Conservation (phyloP, 176 grass and related monocot genomes). For the Calamus simplicifolius region DNA sequence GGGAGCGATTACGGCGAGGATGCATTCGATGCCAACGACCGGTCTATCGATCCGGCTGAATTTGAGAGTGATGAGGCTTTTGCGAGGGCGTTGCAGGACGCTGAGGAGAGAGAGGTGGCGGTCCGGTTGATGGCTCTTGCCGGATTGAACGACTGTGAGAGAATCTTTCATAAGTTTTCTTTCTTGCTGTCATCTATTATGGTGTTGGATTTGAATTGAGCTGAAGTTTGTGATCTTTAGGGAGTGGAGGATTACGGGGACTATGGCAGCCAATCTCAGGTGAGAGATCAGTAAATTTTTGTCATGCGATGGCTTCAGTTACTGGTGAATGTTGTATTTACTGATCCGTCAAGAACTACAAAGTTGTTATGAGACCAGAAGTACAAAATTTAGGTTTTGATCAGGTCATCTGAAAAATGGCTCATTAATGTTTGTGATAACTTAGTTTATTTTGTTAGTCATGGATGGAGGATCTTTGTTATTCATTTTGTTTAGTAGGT, state of each 20-base stretch:
- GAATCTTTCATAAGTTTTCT: not conserved
- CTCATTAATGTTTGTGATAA: too few species aligned
- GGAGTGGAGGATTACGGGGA: slow-evolving; percentile 76
- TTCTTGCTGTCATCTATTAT: slow-evolving; percentile 1
- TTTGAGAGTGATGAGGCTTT: slow-evolving; percentile 78
- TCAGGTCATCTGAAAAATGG: too few species aligned
- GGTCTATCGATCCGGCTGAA: slow-evolving; percentile 44
- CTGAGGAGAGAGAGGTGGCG: slow-evolving; percentile 78
- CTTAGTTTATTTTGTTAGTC: too few species aligned
- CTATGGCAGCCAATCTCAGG: slow-evolving; percentile 51
- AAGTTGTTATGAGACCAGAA: too few species aligned
- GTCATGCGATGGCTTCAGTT: not conserved
- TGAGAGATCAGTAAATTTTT: slow-evolving; percentile 15
- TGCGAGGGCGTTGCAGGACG: slow-evolving; percentile 79
- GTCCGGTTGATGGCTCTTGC: slow-evolving; percentile 72
- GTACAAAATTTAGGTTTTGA: too few species aligned
- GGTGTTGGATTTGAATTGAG: slow-evolving; percentile 12
- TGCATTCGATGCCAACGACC: slow-evolving; percentile 41
- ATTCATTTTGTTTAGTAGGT: too few species aligned
- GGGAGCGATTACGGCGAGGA: slow-evolving; percentile 75
- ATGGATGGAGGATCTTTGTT: too few species aligned
- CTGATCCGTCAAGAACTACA: too few species aligned
- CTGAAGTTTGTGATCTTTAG: slow-evolving; percentile 28
- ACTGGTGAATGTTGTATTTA: not conserved
- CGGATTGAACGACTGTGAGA: slow-evolving; percentile 79